phyloP scores from a whole-genome alignment of 345 rosid species.

The Cardamine resedifolia region DNA sequence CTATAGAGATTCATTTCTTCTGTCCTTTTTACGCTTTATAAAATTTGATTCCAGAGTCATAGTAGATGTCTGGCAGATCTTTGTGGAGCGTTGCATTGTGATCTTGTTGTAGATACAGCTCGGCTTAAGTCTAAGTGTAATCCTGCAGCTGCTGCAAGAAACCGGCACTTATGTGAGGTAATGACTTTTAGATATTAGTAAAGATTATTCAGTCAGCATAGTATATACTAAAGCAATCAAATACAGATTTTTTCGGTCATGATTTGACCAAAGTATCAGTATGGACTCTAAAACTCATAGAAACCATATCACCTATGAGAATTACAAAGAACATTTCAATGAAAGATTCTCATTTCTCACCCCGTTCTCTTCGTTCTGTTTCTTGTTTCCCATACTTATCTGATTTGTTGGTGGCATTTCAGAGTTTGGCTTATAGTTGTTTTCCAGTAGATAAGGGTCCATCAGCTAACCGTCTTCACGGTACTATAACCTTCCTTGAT shows the following conservation, averaged over 20 bases:
- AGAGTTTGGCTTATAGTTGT: conserved; percentile 53
- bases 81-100: conserved; percentile 81
- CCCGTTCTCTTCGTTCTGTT: neutral
- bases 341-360: neutral
- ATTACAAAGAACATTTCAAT: neutral
- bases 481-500: conserved; percentile 28
- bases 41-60: conserved; percentile 52
- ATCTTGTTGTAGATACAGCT: conserved; percentile 45
- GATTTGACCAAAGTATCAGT: neutral
- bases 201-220: neutral
- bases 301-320: neutral
- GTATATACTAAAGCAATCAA: neutral
- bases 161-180: conserved; percentile 75
- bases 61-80: conserved; percentile 72
- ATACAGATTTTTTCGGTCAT: neutral
- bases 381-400: neutral
- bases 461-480: conserved; percentile 78
- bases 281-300: neutral
- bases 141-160: conserved; percentile 73
- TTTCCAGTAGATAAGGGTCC: conserved; percentile 57
- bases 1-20: neutral
- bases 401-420: conserved; percentile 21
- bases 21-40: neutral
- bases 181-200: neutral
- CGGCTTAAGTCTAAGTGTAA: conserved; percentile 63